phyloP scores from a whole-genome alignment of 129 eudicot genomes.

The Ambrosia trifida region DNA sequence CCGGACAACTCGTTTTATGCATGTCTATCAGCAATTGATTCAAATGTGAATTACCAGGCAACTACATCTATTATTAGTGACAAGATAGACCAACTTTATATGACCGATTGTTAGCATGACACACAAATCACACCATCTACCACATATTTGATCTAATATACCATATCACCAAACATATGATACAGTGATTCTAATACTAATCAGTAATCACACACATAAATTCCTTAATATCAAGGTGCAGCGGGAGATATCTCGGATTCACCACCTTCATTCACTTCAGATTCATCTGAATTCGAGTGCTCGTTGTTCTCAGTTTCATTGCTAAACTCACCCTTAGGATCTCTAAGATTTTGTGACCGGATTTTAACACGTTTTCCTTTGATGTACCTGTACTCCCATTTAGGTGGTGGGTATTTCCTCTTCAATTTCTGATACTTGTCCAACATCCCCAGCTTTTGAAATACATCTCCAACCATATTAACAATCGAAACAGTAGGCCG shows the following conservation, averaged over 20 bases:
- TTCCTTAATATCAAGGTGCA: conserved; percentile 5
- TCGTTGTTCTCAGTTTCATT: conserved; percentile 30
- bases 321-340: conserved; percentile 26
- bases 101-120: neutral
- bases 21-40: neutral
- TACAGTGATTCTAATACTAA: conserved; percentile 8
- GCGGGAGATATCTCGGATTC: conserved; percentile 15
- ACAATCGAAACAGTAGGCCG: conserved; percentile 68
- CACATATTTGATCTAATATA: neutral
- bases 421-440: conserved; percentile 74
- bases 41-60: neutral
- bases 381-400: conserved; percentile 75
- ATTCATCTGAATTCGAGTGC: conserved; percentile 38
- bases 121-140: neutral
- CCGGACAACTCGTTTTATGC: too few relatives aligned
- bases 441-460: conserved; percentile 72
- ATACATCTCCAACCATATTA: conserved; percentile 74
- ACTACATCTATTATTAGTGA: neutral
- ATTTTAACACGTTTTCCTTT: conserved; percentile 84
- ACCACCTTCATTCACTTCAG: conserved; percentile 7
- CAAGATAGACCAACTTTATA: neutral
- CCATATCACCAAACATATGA: conserved; percentile 8
- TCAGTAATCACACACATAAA: neutral
- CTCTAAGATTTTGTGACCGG: conserved; percentile 41
- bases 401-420: conserved; percentile 87